Evolutionary conservation across 345 rosid genomes (phyloP).

Genomic region (Linum lewisii): DNA sequence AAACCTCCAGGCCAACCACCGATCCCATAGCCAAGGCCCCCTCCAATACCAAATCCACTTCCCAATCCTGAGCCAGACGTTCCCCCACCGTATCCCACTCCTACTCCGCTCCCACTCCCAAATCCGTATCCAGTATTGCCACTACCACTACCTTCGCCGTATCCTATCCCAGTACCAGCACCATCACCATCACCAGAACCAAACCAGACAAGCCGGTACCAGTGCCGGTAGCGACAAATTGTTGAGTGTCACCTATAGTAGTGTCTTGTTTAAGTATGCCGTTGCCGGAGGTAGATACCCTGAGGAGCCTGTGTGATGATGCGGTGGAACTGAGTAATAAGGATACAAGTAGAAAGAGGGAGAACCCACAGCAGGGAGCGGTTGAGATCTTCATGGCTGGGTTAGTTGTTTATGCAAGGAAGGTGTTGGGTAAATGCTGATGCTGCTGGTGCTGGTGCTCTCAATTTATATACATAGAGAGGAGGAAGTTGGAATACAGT

Average conservation of each 20-base stretch:
- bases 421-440: background rate
- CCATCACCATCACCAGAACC: background rate
- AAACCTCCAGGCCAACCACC: background rate
- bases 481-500: background rate
- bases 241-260: background rate
- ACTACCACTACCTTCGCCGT: background rate
- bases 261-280: too few species aligned
- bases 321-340: too few species aligned
- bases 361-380: too few species aligned
- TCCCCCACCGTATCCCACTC: conserved; percentile 1
- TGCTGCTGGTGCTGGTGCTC: background rate
- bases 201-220: background rate
- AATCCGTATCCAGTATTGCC: conserved; percentile 7
- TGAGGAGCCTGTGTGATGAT: too few species aligned
- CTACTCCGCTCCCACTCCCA: background rate
- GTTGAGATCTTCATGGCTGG: background rate
- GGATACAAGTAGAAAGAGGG: too few species aligned
- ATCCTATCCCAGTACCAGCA: background rate
- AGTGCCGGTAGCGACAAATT: background rate
- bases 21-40: background rate
- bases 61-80: background rate
- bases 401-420: background rate
- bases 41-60: conserved; percentile 1
- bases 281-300: too few species aligned
- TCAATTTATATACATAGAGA: background rate